phyloP scores from a whole-genome alignment of 2,329 filamentous ascomycete genomes.

The Trichoderma sp. region DNA sequence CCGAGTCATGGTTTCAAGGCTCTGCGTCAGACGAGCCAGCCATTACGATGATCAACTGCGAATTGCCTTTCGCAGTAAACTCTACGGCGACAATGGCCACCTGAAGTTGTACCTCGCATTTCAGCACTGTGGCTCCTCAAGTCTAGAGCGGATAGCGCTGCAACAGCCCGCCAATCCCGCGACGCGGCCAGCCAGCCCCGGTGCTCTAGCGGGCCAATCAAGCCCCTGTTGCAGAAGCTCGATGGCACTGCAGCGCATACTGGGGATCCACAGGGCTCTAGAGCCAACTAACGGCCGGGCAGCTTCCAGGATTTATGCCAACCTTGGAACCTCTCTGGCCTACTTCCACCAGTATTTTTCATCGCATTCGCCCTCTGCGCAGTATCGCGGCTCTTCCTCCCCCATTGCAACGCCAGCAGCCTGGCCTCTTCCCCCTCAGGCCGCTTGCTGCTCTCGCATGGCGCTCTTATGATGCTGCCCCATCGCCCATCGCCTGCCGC shows the following conservation, averaged over 20 bases:
- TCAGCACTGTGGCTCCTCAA: not conserved
- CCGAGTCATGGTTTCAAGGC: not conserved
- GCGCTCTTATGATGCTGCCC: constrained; percentile 32
- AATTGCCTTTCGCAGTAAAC: not conserved
- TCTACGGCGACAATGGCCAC: not conserved
- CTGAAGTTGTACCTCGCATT: not conserved
- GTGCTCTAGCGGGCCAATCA: constrained; percentile 14
- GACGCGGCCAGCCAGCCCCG: constrained; percentile 4
- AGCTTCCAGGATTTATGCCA: constrained; percentile 15
- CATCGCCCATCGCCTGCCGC: constrained; percentile 19
- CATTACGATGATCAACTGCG: not conserved
- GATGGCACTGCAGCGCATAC: constrained; percentile 12
- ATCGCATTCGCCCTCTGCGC: constrained; percentile 5
- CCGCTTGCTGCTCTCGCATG: constrained; percentile 26
- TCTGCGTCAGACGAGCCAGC: not conserved
- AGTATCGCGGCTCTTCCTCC: not conserved
- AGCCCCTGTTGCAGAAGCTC: constrained; percentile 4
- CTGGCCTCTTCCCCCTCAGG: not conserved
- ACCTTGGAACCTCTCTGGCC: not conserved
- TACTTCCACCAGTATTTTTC: not conserved
- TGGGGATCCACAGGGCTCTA: not conserved
- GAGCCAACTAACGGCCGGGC: constrained; percentile 11
- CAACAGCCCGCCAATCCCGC: constrained; percentile 5
- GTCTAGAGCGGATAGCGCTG: constrained; percentile 1
- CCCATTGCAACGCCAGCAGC: not conserved